Base-by-base conservation (phyloP, 306 rosid species). In the Begonia peltatifolia region DNA sequence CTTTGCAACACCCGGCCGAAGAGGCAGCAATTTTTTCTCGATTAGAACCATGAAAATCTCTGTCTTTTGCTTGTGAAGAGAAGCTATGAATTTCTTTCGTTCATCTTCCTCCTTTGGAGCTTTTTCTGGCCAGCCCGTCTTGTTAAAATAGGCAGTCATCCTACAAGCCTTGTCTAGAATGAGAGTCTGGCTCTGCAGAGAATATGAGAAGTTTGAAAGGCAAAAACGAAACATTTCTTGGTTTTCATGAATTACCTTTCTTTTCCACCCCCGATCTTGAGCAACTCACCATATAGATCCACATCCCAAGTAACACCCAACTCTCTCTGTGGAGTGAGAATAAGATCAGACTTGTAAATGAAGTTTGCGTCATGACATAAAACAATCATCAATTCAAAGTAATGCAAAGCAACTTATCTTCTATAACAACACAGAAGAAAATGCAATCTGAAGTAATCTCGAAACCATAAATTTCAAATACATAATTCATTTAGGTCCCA, bases 231-330 rank as follows among this genome's bases (percentile, higher is more conserved):
- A n/a, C 5, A 47, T 8, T 41, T 2, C 38, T 30, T 20, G 23
- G 23, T 20, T 47, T 41, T 36, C 4, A 14, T 12, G 47, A 52
- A 50, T 52, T 54, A 85, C 97, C 97, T 76, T 81, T 90, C 97
- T 71, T 90, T 90, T 63, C 97, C 97, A 47, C 97, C 97, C 67
- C 95, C 97, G 67, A 90, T 90, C 71, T 90, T 85, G 76, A 90
- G 95, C 66, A 90, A 69, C 63, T 90, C 92, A 9, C 97, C 97
- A 8, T 85, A 90, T 77, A 90, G 79, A 48, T 90, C 94, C 36
- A 90, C 99, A 70, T 83, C 92, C 99, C 99, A 86, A 0, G 87
- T 76, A 62, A 83, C 84, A 6, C 94, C 92, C 74, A 90, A 74
- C 67, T 80, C 92, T 77, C 60, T 86, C 95, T 90, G 76, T 35